Evolutionary conservation across 345 rosid species (phyloP), one percentile per base, ranked within the genome.

Genomic region (Excoecaria cochinchinensis): DNA sequence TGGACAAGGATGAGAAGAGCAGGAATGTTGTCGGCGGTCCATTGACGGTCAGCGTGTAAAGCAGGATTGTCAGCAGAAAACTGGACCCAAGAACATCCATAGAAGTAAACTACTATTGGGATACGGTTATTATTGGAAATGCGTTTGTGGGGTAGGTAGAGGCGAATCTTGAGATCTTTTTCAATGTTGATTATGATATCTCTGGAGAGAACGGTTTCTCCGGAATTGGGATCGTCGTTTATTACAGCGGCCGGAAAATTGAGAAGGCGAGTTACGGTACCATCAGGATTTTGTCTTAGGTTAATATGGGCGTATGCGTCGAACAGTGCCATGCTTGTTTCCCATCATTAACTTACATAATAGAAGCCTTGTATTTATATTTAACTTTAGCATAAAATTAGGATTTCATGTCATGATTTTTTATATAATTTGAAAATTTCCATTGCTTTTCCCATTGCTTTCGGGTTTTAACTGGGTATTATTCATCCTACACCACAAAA

Each of bases 241-340:
- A 83, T 53, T 3, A 70, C 38, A 4, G 55, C 66, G 8, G 25
- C 5, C 0, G 87, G 89, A 2, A 44, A 51, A 6, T 7, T 62
- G 50, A 78, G 77, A 40, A 78, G 81, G 55, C 87, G 87, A 10
- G 84, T 78, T 69, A 77, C 60, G 8, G 83, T 77, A 57, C 86
- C 89, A 15, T 86, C 81, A 3, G 77, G 74, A 67, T 86, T 84
- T 3, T 73, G 71, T 48, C 70, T 51, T 42, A 84, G 31, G 82
- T 80, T 77, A 4, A 86, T 73, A 70, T 80, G 80, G 55, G 82
- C 77, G 77, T 59, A 63, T 24, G 89, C 72, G 65, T 86, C 85
- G 63, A 82, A 84, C 1, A n/a, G 19, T 8, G 74, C 8, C 70
- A 75, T 76, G 44, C 3, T 19, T 38, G 21, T 42, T 42, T 31